Evolutionary conservation across 148 eudicot species (phyloP), one percentile per base, ranked within the genome.

Genomic region (Fallopia convolvulus): DNA sequence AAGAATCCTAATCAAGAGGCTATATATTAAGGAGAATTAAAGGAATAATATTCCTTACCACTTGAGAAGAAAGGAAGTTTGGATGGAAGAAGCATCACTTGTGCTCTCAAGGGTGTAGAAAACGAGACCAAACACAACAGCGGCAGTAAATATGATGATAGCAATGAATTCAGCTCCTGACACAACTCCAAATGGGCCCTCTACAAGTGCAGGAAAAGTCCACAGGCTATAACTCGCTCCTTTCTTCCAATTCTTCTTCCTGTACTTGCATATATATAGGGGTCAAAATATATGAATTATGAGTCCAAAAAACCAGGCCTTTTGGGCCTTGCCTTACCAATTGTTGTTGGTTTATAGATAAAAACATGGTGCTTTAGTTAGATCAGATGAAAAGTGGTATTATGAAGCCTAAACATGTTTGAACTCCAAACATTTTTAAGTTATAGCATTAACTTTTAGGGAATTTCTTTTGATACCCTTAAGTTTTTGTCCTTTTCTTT

Each of bases 111-210:
- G 6, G 47, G 85, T 65, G 75, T 79, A 85, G 47, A 74, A 88
- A 73, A 52, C 72, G 82, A 84, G 49, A 63, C 87, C 86, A 92
- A 94, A 93, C 40, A 93, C 50, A 32, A 90, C 60, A 56, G 83
- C 89, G 58, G 70, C 78, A 48, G 63, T 17, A 52, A 90, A 82
- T 39, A 88, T 70, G 46, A 88, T 20, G 76, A 94, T 89, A 17
- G 88, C 95, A 71, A 94, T 84, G 44, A 89, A 75, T 79, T 94
- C 98, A 58, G 92, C 92, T 52, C 10, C 72, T 14, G 72, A 33
- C 3, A 68, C 20, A 11, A 68, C 72, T 15, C 72, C 72, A 23
- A 68, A 68, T 6, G 72, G 72, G 3, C 44, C 44, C 21, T 68
- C 72, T 0, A 68, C 72, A 13, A 68, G 6, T 17, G 44, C 72